phyloP scores from a whole-genome alignment of 108 stramenopile species.

The Chaetoceros muelleri region DNA sequence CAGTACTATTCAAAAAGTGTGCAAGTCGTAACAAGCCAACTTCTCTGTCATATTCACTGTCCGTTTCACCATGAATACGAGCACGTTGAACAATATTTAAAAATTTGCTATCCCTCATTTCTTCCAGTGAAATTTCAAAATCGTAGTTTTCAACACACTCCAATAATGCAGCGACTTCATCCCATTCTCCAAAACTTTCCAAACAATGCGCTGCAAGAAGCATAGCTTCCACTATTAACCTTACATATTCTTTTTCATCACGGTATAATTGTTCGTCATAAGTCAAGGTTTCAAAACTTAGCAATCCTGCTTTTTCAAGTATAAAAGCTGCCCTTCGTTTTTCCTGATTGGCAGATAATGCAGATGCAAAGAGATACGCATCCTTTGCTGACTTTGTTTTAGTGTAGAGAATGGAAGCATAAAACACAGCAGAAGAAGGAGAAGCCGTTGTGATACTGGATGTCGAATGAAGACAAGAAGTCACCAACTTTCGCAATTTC shows the following conservation, averaged over 20 bases:
- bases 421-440: conserved; percentile 51
- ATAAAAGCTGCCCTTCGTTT: conserved; percentile 35
- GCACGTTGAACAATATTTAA: background rate
- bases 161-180: conserved; percentile 21
- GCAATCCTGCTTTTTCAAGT: conserved; percentile 38
- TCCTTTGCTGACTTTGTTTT: conserved; percentile 42
- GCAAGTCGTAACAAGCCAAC: background rate
- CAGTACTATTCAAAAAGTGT: background rate
- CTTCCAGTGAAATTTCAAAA: background rate
- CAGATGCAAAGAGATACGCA: conserved; percentile 50
- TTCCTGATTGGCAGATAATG: conserved; percentile 35
- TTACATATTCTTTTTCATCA: background rate
- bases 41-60: conserved; percentile 2
- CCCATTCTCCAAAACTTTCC: conserved; percentile 30
- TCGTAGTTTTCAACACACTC: conserved; percentile 11
- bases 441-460: conserved; percentile 16
- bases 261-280: background rate
- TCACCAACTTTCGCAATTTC: background rate
- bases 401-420: conserved; percentile 38
- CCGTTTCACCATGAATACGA: background rate
- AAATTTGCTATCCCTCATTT: background rate
- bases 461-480: background rate
- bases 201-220: conserved; percentile 30
- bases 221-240: conserved; percentile 17
- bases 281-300: conserved; percentile 6